Conservation (phyloP, 2,329 filamentous ascomycete genomes). For the Parafenestella ontariensis region DNA sequence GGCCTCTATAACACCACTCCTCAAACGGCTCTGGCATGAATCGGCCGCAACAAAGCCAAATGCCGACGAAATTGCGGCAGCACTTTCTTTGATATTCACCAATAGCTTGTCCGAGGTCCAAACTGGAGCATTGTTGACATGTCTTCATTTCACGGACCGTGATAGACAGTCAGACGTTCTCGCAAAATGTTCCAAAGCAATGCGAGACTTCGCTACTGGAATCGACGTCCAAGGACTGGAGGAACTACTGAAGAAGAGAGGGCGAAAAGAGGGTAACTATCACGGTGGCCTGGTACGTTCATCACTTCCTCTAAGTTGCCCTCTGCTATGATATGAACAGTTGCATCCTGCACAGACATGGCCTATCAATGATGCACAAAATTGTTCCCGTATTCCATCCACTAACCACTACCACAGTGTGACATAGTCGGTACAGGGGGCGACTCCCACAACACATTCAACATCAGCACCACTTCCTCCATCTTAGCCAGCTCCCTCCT, state of each 20-base stretch:
- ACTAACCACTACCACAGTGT: slow-evolving; percentile 57
- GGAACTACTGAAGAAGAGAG: slow-evolving; percentile 66
- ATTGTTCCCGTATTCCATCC: neutral
- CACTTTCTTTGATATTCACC: slow-evolving; percentile 89
- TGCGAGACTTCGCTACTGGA: slow-evolving; percentile 79
- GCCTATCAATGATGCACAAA: neutral
- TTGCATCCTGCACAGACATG: neutral
- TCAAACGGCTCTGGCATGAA: slow-evolving; percentile 73
- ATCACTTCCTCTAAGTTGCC: neutral
- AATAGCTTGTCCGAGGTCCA: slow-evolving; percentile 89
- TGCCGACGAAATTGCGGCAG: slow-evolving; percentile 84
- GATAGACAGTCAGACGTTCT: slow-evolving; percentile 87
- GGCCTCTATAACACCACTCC: slow-evolving; percentile 71
- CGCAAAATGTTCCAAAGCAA: slow-evolving; percentile 80
- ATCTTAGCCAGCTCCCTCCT: slow-evolving; percentile 88
- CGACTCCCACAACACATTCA: slow-evolving; percentile 97
- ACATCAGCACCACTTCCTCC: slow-evolving; percentile 93
- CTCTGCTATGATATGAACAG: neutral
- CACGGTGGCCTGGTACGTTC: slow-evolving; percentile 77
- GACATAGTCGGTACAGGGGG: slow-evolving; percentile 98
- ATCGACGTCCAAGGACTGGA: slow-evolving; percentile 71
- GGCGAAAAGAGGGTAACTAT: slow-evolving; percentile 75
- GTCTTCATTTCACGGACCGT: slow-evolving; percentile 87
- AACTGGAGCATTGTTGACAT: slow-evolving; percentile 84
- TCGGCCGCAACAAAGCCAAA: slow-evolving; percentile 57